Conservation (phyloP, 371 early-diverging fungal species). For the Cokeromyces recurvatus region DNA sequence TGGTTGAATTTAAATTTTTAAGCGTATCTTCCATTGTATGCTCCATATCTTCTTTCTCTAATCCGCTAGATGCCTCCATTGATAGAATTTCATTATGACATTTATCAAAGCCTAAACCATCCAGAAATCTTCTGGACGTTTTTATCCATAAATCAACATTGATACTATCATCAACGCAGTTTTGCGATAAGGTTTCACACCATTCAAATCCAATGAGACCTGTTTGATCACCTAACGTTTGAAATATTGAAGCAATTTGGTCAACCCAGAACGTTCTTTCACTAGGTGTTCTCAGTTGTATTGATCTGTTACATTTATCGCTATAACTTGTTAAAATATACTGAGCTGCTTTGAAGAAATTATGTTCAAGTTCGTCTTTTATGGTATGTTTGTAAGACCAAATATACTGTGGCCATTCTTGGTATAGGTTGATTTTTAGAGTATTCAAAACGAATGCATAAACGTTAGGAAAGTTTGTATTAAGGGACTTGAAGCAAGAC, state of each 20-base stretch:
- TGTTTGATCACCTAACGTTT: slow-evolving; percentile 21
- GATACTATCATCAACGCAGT: slow-evolving; percentile 6
- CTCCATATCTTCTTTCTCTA: slow-evolving; percentile 7
- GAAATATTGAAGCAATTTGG: slow-evolving; percentile 13
- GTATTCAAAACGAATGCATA: no score
- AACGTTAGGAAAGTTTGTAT: no score
- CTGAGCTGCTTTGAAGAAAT: no score
- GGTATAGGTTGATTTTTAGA: no score
- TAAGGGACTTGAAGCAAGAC: no score
- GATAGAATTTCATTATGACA: slow-evolving; percentile 3
- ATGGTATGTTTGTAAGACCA: no score
- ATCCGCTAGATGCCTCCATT: slow-evolving; percentile 9
- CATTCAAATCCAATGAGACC: slow-evolving; percentile 18
- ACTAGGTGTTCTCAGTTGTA: no score
- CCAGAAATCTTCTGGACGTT: slow-evolving; percentile 5
- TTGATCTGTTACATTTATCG: no score
- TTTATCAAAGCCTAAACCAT: slow-evolving; percentile 7
- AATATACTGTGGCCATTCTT: no score
- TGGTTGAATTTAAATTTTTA: no score
- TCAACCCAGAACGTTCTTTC: slow-evolving; percentile 16
- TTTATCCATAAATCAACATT: slow-evolving; percentile 12
- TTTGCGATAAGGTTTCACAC: slow-evolving; percentile 13
- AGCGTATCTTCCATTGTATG: background rate
- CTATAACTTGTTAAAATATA: no score
- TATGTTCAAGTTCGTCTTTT: no score